Evolutionary conservation across 1,284 basidiomycete genomes (phyloP).

Genomic region (Puccinia coronata): DNA sequence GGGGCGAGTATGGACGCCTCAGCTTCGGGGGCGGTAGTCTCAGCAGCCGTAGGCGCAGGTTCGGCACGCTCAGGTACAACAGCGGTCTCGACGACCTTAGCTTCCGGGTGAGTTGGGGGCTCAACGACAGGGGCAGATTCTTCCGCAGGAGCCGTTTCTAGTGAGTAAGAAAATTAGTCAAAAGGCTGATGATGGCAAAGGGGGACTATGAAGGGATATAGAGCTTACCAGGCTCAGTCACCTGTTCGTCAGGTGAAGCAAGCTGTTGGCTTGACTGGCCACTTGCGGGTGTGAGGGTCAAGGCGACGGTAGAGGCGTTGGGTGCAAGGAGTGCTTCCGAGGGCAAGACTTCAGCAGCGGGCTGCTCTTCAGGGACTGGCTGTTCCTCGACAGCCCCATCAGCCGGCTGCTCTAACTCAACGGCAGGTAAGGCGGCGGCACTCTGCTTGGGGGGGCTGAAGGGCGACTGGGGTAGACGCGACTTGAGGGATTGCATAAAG

Average conservation of each 20-base stretch:
- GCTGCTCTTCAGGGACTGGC: neutral
- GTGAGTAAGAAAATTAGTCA: neutral
- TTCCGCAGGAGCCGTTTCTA: neutral
- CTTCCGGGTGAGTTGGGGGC: neutral
- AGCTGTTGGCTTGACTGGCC: slow-evolving; percentile 14
- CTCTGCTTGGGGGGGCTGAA: slow-evolving; percentile 19
- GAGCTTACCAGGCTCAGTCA: neutral
- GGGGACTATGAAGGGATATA: neutral
- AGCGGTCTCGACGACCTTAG: neutral
- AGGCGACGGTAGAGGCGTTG: slow-evolving; percentile 14
- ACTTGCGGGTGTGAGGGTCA: slow-evolving; percentile 6
- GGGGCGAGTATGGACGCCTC: too few relatives aligned
- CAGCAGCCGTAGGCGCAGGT: neutral
- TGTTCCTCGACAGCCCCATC: neutral
- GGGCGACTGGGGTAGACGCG: slow-evolving; percentile 20
- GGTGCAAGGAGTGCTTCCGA: slow-evolving; percentile 7
- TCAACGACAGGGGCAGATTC: neutral
- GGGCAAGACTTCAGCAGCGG: neutral
- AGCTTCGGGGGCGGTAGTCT: too few relatives aligned
- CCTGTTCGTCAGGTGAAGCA: neutral
- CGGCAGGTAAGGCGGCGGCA: neutral
- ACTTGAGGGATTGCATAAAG: slow-evolving; percentile 28
- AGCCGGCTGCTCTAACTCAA: neutral
- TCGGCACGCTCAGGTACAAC: neutral
- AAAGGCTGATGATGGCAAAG: neutral